Conservation (phyloP, 2,329 filamentous ascomycete species). For the Nigrospora osmanthi region DNA sequence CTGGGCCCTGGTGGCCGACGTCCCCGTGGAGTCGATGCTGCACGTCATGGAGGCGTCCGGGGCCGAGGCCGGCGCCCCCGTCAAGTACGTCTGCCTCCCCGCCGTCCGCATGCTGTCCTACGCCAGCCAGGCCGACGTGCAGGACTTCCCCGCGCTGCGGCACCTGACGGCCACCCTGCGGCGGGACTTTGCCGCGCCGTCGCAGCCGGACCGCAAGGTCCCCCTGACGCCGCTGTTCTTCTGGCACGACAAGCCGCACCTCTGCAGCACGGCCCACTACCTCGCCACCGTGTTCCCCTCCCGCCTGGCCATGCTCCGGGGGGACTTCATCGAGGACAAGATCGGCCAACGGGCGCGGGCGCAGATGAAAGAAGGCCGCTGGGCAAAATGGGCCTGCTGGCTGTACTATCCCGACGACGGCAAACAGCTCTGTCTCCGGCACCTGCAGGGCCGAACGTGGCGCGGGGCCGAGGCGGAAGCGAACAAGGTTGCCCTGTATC, state of each 20-base stretch:
- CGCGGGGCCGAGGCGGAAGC: constrained; percentile 27
- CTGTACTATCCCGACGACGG: constrained; percentile 43
- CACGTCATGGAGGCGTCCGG: constrained; percentile 32
- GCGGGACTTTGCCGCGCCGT: constrained; percentile 24
- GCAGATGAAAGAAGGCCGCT: constrained; percentile 47
- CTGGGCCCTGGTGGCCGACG: constrained; percentile 37
- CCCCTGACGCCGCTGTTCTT: constrained; percentile 49
- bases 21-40: constrained; percentile 36
- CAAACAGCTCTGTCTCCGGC: constrained; percentile 34
- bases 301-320: constrained; percentile 39
- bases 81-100: constrained; percentile 46
- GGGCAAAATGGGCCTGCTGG: constrained; percentile 47
- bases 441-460: constrained; percentile 44
- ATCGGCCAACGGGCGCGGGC: constrained; percentile 45
- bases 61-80: constrained; percentile 20
- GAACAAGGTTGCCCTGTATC: not conserved
- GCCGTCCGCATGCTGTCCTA: constrained; percentile 44
- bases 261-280: constrained; percentile 41
- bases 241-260: constrained; percentile 51
- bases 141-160: constrained; percentile 31
- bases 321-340: constrained; percentile 49
- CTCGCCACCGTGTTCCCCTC: constrained; percentile 39
- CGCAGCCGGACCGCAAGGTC: constrained; percentile 13
- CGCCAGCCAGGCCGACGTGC: constrained; percentile 37
- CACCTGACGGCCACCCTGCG: constrained; percentile 32